phyloP scores from a whole-genome alignment of 345 rosid genomes.

The Syzygium jambos region DNA sequence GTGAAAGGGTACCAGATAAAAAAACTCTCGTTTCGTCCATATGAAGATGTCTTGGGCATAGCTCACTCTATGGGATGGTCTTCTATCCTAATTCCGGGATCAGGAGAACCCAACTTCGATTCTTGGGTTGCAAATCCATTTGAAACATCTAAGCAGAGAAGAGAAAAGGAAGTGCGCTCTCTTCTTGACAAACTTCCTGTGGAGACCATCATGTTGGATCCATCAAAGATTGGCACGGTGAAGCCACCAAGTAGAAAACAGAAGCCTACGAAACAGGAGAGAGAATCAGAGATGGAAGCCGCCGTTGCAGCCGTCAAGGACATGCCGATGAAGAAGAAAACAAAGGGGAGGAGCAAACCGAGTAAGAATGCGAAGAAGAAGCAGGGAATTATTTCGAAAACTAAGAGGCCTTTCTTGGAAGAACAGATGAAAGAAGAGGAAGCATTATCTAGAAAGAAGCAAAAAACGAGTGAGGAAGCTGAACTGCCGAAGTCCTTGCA shows the following conservation, averaged over 20 bases:
- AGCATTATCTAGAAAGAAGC: conserved; percentile 40
- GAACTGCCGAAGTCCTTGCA: conserved; percentile 49
- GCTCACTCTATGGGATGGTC: conserved; percentile 98
- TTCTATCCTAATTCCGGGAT: conserved; percentile 76
- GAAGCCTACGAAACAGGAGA: conserved; percentile 45
- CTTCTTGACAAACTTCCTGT: conserved; percentile 96
- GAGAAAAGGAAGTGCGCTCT: conserved; percentile 75
- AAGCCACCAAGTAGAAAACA: conserved; percentile 45
- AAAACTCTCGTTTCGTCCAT: conserved; percentile 68
- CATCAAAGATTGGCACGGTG: conserved; percentile 78
- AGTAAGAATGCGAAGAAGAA: conserved; percentile 62
- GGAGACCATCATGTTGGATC: conserved; percentile 82
- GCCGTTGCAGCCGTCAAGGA: conserved; percentile 56
- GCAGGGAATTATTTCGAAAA: conserved; percentile 37
- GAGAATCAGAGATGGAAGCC: conserved; percentile 56
- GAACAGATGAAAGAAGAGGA: conserved; percentile 22
- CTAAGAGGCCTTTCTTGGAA: conserved; percentile 67
- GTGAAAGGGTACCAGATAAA: conserved; percentile 76
- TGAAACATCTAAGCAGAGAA: conserved; percentile 76
- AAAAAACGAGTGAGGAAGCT: conserved; percentile 27
- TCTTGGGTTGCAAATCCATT: conserved; percentile 92
- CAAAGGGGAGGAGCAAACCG: conserved; percentile 78
- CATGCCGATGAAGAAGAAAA: conserved; percentile 48
- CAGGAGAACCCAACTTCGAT: conserved; percentile 95
- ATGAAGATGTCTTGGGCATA: conserved; percentile 76